Percentiles rank a stretch among this genome's conserved stretches.
Evolutionary conservation across 2,329 filamentous ascomycete species (phyloP).

Genomic region (Beauveria sp.): DNA sequence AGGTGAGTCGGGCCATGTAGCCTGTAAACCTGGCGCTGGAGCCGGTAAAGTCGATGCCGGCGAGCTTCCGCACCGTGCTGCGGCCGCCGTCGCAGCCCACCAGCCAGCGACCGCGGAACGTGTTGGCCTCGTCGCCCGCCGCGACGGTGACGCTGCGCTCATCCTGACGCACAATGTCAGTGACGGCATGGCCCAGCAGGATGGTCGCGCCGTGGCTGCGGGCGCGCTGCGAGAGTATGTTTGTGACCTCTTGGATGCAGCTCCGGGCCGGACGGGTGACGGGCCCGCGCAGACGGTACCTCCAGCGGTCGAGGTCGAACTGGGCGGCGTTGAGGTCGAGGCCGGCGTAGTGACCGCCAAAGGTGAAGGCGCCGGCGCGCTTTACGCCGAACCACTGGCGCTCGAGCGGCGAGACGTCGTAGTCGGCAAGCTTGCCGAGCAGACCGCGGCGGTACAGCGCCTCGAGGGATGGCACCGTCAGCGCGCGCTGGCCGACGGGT

Average conservation of each 20-base stretch:
- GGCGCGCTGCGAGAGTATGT: conserved; percentile 17
- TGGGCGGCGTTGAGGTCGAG: conserved; percentile 20
- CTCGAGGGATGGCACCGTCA: conserved; percentile 28
- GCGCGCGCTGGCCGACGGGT: conserved; percentile 22
- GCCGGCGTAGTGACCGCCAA: conserved; percentile 28
- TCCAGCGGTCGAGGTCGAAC: conserved; percentile 21
- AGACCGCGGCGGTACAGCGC: conserved; percentile 31
- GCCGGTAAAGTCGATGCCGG: conserved; percentile 28
- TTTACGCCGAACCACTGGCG: conserved; percentile 9
- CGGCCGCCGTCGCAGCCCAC: conserved; percentile 36
- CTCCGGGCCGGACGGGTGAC: conserved; percentile 16
- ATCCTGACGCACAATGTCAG: conserved; percentile 16
- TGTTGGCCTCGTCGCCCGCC: background rate
- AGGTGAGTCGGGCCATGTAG: conserved; percentile 25
- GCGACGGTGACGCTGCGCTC: conserved; percentile 18
- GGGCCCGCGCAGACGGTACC: conserved; percentile 25
- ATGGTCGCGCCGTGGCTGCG: conserved; percentile 22
- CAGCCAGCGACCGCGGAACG: conserved; percentile 22
- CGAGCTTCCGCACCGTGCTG: conserved; percentile 30
- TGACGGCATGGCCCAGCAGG: conserved; percentile 20
- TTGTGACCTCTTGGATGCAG: conserved; percentile 19
- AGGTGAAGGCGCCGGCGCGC: conserved; percentile 10
- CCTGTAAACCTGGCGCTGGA: conserved; percentile 29
- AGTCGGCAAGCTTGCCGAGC: conserved; percentile 21
- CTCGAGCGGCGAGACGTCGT: conserved; percentile 14